These are phyloP conservation scores for Auricularia sp. DNA, from an alignment of 768 basidiomycete genomes.

Conservation along the genomic window DNA sequence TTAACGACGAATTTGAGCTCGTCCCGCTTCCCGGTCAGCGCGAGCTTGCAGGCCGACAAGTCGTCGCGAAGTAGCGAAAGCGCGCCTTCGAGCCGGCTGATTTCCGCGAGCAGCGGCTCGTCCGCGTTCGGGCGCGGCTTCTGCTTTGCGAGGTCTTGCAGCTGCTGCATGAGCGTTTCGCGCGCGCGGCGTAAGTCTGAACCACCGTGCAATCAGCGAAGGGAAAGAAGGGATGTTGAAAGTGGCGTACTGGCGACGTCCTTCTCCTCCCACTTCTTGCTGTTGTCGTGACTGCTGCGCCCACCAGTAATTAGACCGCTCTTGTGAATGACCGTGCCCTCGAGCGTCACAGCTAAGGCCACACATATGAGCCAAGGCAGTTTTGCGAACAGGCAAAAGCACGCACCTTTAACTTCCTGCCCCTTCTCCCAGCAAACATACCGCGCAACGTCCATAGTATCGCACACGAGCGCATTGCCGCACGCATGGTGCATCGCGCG, in stretches of 20 bases:
- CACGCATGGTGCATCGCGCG: conserved; percentile 95
- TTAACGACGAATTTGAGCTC: conserved; percentile 75
- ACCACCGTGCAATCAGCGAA: not conserved
- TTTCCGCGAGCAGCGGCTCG: conserved; percentile 65
- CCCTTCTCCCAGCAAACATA: conserved; percentile 89
- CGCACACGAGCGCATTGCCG: conserved; percentile 90
- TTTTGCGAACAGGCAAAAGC: too few relatives aligned
- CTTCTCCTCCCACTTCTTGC: conserved; percentile 90
- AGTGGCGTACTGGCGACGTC: conserved; percentile 77
- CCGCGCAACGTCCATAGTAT: conserved; percentile 86
- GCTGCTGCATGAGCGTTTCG: conserved; percentile 59
- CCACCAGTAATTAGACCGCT: conserved; percentile 97
- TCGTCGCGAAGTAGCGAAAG: conserved; percentile 72
- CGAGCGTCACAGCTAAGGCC: conserved; percentile 77
- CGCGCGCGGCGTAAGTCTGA: conserved; percentile 47
- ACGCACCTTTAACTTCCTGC: conserved; percentile 90
- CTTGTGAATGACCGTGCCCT: conserved; percentile 95
- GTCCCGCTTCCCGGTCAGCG: conserved; percentile 67
- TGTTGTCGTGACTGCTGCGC: conserved; percentile 58
- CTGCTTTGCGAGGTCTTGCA: conserved; percentile 74
- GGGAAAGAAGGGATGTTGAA: too few relatives aligned
- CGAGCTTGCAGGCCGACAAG: conserved; percentile 61
- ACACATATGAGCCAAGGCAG: too few relatives aligned
- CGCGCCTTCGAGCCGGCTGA: conserved; percentile 71
- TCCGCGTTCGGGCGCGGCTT: conserved; percentile 79